These are phyloP conservation scores for Penicillium waksmanii DNA, from an alignment of 495 filamentous ascomycete species.

Conservation along the genomic window DNA sequence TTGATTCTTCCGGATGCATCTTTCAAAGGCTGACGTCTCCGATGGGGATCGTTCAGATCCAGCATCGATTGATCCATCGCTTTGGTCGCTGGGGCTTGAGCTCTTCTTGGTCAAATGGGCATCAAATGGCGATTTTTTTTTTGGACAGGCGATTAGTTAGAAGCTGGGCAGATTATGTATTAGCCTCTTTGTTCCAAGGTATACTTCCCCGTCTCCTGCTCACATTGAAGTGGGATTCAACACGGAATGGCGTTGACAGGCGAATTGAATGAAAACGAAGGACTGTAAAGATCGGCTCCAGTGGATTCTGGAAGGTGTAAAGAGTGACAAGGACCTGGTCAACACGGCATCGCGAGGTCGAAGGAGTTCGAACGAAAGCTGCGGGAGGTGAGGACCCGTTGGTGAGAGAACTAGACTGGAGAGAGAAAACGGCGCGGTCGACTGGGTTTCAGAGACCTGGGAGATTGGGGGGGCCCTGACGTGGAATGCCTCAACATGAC, in stretches of 20 bases:
- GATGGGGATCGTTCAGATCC: slow-evolving; percentile 26
- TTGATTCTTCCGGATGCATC: slow-evolving; percentile 54
- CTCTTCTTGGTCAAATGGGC: slow-evolving; percentile 1
- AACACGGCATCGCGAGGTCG: slow-evolving; percentile 18
- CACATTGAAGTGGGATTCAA: slow-evolving; percentile 1
- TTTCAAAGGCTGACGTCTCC: slow-evolving; percentile 50
- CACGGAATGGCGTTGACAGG: not conserved
- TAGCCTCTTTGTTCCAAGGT: not conserved
- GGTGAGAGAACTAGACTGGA: slow-evolving; percentile 9
- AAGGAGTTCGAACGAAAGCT: slow-evolving; percentile 13
- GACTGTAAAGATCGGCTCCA: slow-evolving; percentile 19
- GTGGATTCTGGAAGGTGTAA: slow-evolving; percentile 12
- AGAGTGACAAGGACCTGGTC: slow-evolving; percentile 19
- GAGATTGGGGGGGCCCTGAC: not conserved
- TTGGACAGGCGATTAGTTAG: not conserved
- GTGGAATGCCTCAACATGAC: not conserved
- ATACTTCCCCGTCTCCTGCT: not conserved
- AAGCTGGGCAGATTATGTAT: not conserved
- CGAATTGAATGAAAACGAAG: slow-evolving; percentile 4
- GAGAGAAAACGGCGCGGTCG: not conserved
- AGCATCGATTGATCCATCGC: slow-evolving; percentile 26
- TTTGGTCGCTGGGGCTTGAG: not conserved
- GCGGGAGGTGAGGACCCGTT: slow-evolving; percentile 20
- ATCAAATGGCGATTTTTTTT: slow-evolving; percentile 2
- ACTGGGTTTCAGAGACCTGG: slow-evolving; percentile 14